Base-by-base conservation (phyloP, 176 grass and related monocot species). In the Juncus inflexus region DNA sequence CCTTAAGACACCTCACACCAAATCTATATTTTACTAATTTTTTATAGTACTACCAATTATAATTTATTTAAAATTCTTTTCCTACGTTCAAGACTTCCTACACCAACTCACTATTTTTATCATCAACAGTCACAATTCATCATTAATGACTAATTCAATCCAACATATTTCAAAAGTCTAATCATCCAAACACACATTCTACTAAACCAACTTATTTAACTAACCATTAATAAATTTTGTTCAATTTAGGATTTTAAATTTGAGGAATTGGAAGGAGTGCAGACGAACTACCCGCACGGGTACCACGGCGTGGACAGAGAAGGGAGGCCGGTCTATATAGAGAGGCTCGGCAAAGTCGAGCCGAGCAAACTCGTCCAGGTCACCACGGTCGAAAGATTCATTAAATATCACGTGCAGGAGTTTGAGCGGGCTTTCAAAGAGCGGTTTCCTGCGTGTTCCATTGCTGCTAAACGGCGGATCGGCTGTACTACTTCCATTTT, bases 331-430 rank as follows among this genome's bases (percentile, higher is more conserved):
- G 86, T 99, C 35, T 99, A 99, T 65, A 99, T 99, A 3, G 95
- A 99, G 83, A 86, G 83, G 69, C 95, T 99, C 1, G 89, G 95
- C 9, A 94, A 83, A 79, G 95, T 94, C 65, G 95, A 99, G 65
- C 85, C 89, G 0, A 83, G 77, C 67, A 99, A 94, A 71, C 82
- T 99, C 12, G 86, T 86, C 78, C 80, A 87, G 41, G 86, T 89
- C 57, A 99, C 95, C 41, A 80, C 89, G 2, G 78, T 86, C 12
- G 95, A 94, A 62, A 76, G 95, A 43, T 99, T 92, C 85, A 90
- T 99, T 77, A 99, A 90, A 70, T 99, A 99, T 63, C 95, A 99
- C 77, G 89, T 99, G 7, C 95, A 99, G 55, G 89, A 99, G 68
- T 99, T 99, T 78, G 95, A 99, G 79, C 92, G 85, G 66, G 83